These are phyloP conservation scores for Solanum ahanhuiri DNA, from an alignment of 257 asterid genomes.

Conservation along the genomic window DNA sequence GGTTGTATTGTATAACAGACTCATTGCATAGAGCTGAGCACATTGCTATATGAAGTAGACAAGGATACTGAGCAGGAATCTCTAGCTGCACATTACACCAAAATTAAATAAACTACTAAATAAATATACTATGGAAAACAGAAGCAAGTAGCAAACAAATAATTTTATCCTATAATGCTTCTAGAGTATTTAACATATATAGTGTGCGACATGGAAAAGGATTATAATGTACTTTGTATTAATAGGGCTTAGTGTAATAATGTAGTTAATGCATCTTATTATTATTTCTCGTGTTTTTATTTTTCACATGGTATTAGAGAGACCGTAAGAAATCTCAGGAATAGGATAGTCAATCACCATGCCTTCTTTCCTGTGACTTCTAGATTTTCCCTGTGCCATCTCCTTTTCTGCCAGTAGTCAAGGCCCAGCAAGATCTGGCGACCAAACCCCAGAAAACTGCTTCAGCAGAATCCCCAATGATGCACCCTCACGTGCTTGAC, in stretches of 20 bases:
- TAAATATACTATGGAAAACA: neutral
- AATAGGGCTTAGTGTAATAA: neutral
- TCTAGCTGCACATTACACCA: conserved; percentile 64
- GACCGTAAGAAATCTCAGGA: neutral
- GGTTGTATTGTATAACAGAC: conserved; percentile 86
- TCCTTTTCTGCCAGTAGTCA: neutral
- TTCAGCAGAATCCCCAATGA: neutral
- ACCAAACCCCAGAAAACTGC: neutral
- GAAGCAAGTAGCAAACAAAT: neutral
- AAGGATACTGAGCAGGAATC: conserved; percentile 73
- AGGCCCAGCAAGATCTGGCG: neutral
- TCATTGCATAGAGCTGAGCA: conserved; percentile 98
- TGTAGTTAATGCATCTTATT: neutral
- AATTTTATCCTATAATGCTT: neutral
- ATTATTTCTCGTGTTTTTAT: neutral
- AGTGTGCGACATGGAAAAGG: neutral
- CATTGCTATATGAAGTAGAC: conserved; percentile 94
- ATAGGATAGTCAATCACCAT: neutral
- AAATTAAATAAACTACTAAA: neutral
- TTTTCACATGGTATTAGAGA: neutral
- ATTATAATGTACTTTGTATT: neutral
- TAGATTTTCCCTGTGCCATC: neutral
- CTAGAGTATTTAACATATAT: neutral
- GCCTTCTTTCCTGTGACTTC: neutral
- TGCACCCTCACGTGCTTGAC: neutral